These are phyloP conservation scores for Cutaneotrichosporon spelunceum DNA, from an alignment of 1,284 basidiomycete genomes.

Conservation along the genomic window DNA sequence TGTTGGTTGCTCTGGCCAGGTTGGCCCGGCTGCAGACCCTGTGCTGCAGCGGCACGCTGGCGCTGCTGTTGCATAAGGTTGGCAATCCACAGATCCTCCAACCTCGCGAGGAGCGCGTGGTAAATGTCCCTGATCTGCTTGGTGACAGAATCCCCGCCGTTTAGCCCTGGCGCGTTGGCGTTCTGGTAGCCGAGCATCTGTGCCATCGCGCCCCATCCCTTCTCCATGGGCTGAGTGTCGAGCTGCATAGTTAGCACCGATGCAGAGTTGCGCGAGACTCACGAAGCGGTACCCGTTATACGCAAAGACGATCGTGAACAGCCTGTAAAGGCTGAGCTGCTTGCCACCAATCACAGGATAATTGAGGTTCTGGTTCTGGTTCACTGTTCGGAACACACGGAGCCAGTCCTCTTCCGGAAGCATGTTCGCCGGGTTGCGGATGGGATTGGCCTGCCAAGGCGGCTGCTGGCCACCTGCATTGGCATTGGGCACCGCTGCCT, in stretches of 20 bases:
- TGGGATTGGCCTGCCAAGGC: slow-evolving; percentile 3
- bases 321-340: slow-evolving; percentile 20
- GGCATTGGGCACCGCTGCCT: background rate
- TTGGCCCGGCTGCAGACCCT: slow-evolving; percentile 8
- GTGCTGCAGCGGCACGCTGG: slow-evolving; percentile 8
- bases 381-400: slow-evolving; percentile 15
- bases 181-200: slow-evolving; percentile 14
- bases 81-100: slow-evolving; percentile 22
- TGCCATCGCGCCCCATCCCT: slow-evolving; percentile 20
- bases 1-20: slow-evolving; percentile 8
- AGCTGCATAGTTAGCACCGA: slow-evolving; percentile 8
- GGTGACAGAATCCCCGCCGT: slow-evolving; percentile 12
- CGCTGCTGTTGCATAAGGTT: slow-evolving; percentile 16
- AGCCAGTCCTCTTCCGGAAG: slow-evolving; percentile 17
- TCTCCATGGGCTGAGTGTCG: slow-evolving; percentile 18
- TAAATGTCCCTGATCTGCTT: slow-evolving; percentile 22
- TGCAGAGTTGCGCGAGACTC: background rate
- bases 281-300: slow-evolving; percentile 24
- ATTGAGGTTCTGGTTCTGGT: slow-evolving; percentile 16
- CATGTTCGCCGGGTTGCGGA: slow-evolving; percentile 11
- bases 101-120: slow-evolving; percentile 11
- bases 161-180: slow-evolving; percentile 8
- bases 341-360: slow-evolving; percentile 23
- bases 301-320: slow-evolving; percentile 20
- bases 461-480: background rate